phyloP scores from a whole-genome alignment of 2,329 filamentous ascomycete species.

The Fusarium sacchari region DNA sequence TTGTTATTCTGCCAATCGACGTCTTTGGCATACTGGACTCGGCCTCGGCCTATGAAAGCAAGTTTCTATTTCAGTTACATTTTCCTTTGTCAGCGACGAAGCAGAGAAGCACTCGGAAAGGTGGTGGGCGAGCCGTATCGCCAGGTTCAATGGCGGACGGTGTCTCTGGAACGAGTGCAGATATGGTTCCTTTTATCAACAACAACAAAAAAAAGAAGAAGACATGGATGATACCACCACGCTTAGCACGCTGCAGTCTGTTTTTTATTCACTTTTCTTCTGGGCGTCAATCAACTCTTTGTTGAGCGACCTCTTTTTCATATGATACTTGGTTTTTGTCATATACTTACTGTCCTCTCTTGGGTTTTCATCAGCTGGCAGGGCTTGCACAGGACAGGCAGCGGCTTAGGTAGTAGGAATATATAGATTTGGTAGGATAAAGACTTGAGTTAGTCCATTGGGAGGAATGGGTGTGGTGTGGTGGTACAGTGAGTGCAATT shows the following conservation, averaged over 20 bases:
- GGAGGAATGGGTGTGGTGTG: background rate
- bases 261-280: constrained; percentile 34
- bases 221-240: constrained; percentile 56
- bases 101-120: constrained; percentile 19
- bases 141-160: background rate
- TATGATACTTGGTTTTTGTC: constrained; percentile 33
- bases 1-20: constrained; percentile 20
- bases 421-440: constrained; percentile 44
- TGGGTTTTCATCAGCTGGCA: constrained; percentile 24
- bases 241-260: constrained; percentile 50
- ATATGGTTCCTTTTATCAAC: constrained; percentile 45
- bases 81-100: constrained; percentile 36
- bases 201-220: constrained; percentile 45
- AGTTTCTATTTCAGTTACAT: constrained; percentile 30
- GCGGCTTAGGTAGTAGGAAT: constrained; percentile 33
- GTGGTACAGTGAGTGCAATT: constrained; percentile 14
- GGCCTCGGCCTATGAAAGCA: constrained; percentile 36
- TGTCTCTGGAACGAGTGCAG: constrained; percentile 30
- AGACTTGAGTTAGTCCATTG: constrained; percentile 29
- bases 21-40: constrained; percentile 32
- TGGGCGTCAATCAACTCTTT: constrained; percentile 29
- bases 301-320: constrained; percentile 13
- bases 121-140: background rate
- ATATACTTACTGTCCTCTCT: constrained; percentile 33
- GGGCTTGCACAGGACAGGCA: constrained; percentile 20